phyloP scores from a whole-genome alignment of 805 yeast species.

The Kluyveromyces lactis region DNA sequence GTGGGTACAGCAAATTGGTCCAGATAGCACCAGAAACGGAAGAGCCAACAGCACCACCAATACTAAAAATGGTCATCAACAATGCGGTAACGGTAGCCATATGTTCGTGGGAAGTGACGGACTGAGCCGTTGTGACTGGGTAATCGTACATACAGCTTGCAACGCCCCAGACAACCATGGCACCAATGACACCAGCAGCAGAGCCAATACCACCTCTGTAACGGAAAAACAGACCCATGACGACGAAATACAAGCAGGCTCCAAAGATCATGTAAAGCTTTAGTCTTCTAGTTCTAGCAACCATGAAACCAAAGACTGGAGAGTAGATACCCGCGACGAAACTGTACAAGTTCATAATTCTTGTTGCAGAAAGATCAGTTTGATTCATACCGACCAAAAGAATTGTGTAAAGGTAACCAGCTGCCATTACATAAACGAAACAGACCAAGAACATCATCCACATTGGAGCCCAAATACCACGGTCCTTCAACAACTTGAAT shows the following conservation, averaged over 20 bases:
- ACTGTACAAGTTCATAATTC: slow-evolving; percentile 53
- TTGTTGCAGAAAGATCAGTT: slow-evolving; percentile 43
- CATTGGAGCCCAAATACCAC: slow-evolving; percentile 54
- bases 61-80: slow-evolving; percentile 48
- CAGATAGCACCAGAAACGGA: slow-evolving; percentile 66
- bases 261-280: slow-evolving; percentile 59
- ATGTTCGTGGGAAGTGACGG: slow-evolving; percentile 54
- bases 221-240: slow-evolving; percentile 51
- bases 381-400: slow-evolving; percentile 46
- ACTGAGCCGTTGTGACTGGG: slow-evolving; percentile 53
- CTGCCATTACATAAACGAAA: slow-evolving; percentile 51
- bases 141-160: slow-evolving; percentile 67
- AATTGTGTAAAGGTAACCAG: slow-evolving; percentile 50
- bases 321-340: slow-evolving; percentile 60
- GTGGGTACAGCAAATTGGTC: slow-evolving; percentile 49
- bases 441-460: slow-evolving; percentile 43
- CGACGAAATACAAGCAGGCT: slow-evolving; percentile 45
- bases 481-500: slow-evolving; percentile 40
- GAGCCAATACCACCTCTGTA: slow-evolving; percentile 46
- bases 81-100: slow-evolving; percentile 60
- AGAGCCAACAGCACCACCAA: slow-evolving; percentile 58
- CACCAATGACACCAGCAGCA: slow-evolving; percentile 55
- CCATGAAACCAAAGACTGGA: slow-evolving; percentile 45
- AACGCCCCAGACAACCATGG: slow-evolving; percentile 54
- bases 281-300: slow-evolving; percentile 40